Evolutionary conservation across 2,329 filamentous ascomycete species (phyloP).

Genomic region (Trichoderma aggressivum): DNA sequence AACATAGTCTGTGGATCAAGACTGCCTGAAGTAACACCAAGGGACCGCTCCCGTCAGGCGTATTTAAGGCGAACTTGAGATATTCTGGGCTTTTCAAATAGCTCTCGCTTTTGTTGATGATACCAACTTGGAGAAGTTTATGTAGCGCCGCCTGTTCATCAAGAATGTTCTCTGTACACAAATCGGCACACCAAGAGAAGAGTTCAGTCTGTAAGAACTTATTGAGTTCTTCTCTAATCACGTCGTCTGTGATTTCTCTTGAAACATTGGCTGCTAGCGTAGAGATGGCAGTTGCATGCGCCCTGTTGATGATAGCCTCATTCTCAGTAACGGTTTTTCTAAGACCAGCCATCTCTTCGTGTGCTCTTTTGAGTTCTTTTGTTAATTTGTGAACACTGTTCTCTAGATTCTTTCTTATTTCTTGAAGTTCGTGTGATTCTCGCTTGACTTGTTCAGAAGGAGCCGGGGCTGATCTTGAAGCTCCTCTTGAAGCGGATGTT

Average conservation of each 20-base stretch:
- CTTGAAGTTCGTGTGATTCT: background rate
- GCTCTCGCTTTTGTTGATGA: background rate
- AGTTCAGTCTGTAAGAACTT: background rate
- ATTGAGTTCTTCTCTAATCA: background rate
- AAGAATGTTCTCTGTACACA: background rate
- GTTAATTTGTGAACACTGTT: background rate
- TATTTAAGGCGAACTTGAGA: background rate
- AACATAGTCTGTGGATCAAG: background rate
- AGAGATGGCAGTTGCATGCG: background rate
- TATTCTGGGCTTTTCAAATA: background rate
- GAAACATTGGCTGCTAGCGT: background rate
- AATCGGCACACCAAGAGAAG: background rate
- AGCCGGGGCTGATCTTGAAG: too few relatives aligned
- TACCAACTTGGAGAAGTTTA: background rate
- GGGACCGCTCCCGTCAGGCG: background rate
- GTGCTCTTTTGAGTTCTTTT: background rate
- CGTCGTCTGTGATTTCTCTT: background rate
- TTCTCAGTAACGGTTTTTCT: background rate
- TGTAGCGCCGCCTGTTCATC: background rate
- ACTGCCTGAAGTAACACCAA: background rate
- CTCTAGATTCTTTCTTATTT: background rate
- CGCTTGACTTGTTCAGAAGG: background rate
- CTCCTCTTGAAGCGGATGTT: too few relatives aligned
- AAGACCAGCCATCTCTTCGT: background rate
- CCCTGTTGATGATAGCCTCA: background rate